Evolutionary conservation across 2,329 filamentous ascomycete genomes (phyloP), one percentile per base, ranked within the genome.

Genomic region (Exophiala lecanii-corni): DNA sequence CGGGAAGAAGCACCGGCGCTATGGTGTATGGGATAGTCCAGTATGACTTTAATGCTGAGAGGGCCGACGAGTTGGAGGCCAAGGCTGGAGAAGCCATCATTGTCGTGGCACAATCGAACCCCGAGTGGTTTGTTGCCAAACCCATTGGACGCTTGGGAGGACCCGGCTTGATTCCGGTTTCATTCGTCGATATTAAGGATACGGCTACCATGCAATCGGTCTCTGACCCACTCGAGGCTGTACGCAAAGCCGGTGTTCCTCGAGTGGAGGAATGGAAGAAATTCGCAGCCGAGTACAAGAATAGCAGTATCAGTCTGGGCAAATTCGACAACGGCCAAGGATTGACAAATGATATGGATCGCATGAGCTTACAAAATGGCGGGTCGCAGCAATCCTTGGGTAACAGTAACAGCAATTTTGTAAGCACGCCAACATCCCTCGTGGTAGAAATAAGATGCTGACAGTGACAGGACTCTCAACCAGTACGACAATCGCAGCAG

Each of bases 251-350:
- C 2, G 89, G 91, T 15, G 89, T 98, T 5, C 92, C 92, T 9
- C 84, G 83, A 58, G 92, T 98, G 3, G 92, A 98, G 62, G 92
- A 98, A 59, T 98, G 92, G 92, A 98, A 98, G 73, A 94, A 94
- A 69, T 96, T 96, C 88, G 89, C 92, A 1, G 91, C 91, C 43
- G 91, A 96, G 53, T 98, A 98, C 69, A 98, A 98, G 73, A 96
- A 97, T 63, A 95, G 89, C 64, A 97, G 92, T 67, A 97, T 98
- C 61, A 91, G 89, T 0, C 72, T 98, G 31, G 92, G 92, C 55
- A 94, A 91, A 66, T 91, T 94, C 55, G 87, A 91, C 43, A 62
- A 60, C 52, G 49, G 52, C 17, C 50, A 58, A 36, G 75, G 77
- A 54, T 70, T 91, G 57, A 83, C 84, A 45, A 76, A 83, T 53